Conservation (phyloP, 2,329 filamentous ascomycete genomes). For the Orbilia quercus region DNA sequence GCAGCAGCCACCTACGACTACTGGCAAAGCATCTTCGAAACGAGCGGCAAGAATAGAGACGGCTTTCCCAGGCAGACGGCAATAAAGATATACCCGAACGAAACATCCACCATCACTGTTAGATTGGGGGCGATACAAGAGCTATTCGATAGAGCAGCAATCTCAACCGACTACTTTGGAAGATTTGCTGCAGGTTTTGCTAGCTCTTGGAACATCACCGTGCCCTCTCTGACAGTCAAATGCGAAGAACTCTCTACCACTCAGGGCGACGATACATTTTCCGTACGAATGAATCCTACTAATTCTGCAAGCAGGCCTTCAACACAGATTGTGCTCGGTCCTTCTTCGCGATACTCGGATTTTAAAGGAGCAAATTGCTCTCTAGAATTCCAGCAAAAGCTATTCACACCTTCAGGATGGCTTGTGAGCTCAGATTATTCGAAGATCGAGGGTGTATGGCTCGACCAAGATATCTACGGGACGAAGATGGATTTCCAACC, state of each 20-base stretch:
- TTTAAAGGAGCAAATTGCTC: constrained; percentile 18
- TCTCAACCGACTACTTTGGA: not conserved
- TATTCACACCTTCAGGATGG: not conserved
- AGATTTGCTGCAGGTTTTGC: not conserved
- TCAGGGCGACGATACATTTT: not conserved
- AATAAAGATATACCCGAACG: not conserved
- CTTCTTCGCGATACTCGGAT: constrained; percentile 1
- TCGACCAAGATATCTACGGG: not conserved
- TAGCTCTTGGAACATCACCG: not conserved
- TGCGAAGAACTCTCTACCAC: not conserved
- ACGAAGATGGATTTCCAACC: not conserved
- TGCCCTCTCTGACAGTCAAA: not conserved
- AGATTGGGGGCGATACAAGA: not conserved
- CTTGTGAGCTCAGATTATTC: no score
- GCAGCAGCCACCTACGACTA: not conserved
- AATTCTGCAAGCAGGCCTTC: not conserved
- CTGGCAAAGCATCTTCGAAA: not conserved
- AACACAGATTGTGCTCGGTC: not conserved
- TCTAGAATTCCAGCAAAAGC: constrained; percentile 3
- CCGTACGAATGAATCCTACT: not conserved
- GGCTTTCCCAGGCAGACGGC: not conserved
- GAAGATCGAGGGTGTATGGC: not conserved
- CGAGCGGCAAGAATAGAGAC: not conserved
- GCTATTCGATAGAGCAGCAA: not conserved
- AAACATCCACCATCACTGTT: not conserved